A percentile compares a stretch with the other conserved stretches of the same genome.
Evolutionary conservation across 139 green algal species (phyloP).

Genomic region (Chlamydomonas sphaeroides): DNA sequence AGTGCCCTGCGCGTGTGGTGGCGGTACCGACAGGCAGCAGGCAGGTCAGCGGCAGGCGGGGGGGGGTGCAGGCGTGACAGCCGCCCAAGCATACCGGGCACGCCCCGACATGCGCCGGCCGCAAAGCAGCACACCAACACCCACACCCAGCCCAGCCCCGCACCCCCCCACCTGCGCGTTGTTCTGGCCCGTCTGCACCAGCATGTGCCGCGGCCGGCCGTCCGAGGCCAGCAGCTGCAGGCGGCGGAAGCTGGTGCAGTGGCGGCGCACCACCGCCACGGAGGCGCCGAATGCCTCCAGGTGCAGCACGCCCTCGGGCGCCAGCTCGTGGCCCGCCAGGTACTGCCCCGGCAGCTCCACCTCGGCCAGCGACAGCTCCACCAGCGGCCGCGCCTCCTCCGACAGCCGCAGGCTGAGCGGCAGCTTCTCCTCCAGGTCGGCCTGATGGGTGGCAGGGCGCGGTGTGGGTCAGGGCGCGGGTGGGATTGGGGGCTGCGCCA

Average conservation of each 20-base stretch:
- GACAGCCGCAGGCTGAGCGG: slow-evolving; percentile 82
- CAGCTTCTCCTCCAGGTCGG: slow-evolving; percentile 83
- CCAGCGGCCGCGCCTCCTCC: slow-evolving; percentile 68
- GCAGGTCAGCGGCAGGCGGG: background rate
- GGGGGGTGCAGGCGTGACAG: background rate
- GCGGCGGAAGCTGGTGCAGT: slow-evolving; percentile 77
- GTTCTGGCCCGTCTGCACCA: slow-evolving; percentile 84
- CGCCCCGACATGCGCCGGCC: too few species aligned
- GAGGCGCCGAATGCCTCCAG: slow-evolving; percentile 86
- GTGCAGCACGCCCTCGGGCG: slow-evolving; percentile 69
- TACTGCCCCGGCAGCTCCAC: slow-evolving; percentile 93
- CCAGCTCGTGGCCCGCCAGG: slow-evolving; percentile 60
- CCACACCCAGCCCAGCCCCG: too few species aligned
- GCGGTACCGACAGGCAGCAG: too few species aligned
- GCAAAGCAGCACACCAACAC: too few species aligned
- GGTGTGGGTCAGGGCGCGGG: too few species aligned
- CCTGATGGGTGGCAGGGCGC: background rate
- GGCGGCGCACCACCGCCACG: slow-evolving; percentile 87
- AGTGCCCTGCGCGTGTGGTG: slow-evolving; percentile 4
- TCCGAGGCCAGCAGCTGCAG: slow-evolving; percentile 90
- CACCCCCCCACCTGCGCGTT: slow-evolving; percentile 51
- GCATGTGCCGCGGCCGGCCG: slow-evolving; percentile 79
- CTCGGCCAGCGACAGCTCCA: slow-evolving; percentile 83
- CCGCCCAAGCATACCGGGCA: too few species aligned
- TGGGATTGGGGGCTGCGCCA: too few species aligned